A percentile compares a stretch with the other conserved stretches of the same genome.
These are phyloP conservation scores for Elongisporangium prolatum DNA, from an alignment of 352 stramenopile species.

Conservation along the genomic window DNA sequence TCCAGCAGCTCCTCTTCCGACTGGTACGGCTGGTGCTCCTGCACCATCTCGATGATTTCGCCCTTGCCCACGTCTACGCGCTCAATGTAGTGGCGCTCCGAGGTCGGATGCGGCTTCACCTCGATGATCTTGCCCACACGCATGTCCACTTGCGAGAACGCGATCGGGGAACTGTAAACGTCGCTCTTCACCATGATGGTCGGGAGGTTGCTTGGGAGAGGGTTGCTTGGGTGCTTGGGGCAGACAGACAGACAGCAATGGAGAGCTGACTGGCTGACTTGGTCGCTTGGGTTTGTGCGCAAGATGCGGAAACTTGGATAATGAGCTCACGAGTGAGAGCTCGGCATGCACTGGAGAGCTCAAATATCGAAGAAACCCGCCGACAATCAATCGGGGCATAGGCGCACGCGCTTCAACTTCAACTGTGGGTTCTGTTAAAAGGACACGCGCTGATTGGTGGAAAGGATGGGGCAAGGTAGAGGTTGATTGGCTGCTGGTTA, in stretches of 20 bases:
- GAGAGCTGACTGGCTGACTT: neutral
- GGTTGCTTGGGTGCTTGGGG: slow-evolving; percentile 6
- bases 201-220: slow-evolving; percentile 1
- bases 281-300: slow-evolving; percentile 23
- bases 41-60: slow-evolving; percentile 68
- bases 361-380: neutral
- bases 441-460: slow-evolving; percentile 12
- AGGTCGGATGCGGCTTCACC: slow-evolving; percentile 59
- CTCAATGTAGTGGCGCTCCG: slow-evolving; percentile 70
- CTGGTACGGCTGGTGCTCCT: slow-evolving; percentile 72
- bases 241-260: slow-evolving; percentile 1
- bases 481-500: neutral
- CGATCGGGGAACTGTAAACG: slow-evolving; percentile 69
- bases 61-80: slow-evolving; percentile 75
- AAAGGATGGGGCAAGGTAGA: neutral
- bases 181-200: slow-evolving; percentile 71
- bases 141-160: slow-evolving; percentile 65
- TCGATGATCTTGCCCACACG: slow-evolving; percentile 69
- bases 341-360: neutral
- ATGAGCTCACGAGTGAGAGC: slow-evolving; percentile 17
- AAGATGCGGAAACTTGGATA: slow-evolving; percentile 39
- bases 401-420: slow-evolving; percentile 19
- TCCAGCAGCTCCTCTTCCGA: slow-evolving; percentile 69
- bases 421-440: slow-evolving; percentile 28
- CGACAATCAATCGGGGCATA: neutral